phyloP scores from a whole-genome alignment of 1,139 yeast genomes.

The Zygoascus sp. region DNA sequence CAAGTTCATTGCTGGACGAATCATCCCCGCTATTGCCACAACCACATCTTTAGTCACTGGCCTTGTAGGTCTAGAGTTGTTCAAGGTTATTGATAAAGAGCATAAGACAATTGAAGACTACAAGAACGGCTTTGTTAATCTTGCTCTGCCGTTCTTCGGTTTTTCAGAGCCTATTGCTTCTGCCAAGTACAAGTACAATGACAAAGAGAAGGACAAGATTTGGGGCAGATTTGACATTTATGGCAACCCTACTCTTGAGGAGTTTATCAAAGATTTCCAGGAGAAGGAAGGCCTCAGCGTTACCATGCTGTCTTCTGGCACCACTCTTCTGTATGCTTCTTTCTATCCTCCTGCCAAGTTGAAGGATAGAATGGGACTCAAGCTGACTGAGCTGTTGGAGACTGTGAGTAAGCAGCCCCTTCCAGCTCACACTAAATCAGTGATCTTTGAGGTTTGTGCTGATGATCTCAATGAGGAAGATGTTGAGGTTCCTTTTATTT shows the following conservation, averaged over 20 bases:
- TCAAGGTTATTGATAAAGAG: constrained; percentile 74
- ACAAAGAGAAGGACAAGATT: constrained; percentile 71
- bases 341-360: constrained; percentile 90
- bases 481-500: constrained; percentile 87
- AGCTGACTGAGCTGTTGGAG: constrained; percentile 71
- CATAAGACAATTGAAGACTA: constrained; percentile 74
- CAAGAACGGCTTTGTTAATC: constrained; percentile 89
- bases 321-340: constrained; percentile 82
- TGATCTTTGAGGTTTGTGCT: constrained; percentile 85
- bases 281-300: constrained; percentile 79
- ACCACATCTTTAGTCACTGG: constrained; percentile 97
- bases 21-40: constrained; percentile 98
- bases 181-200: constrained; percentile 75
- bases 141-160: constrained; percentile 95
- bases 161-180: constrained; percentile 94
- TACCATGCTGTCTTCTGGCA: constrained; percentile 89
- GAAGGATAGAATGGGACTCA: constrained; percentile 66
- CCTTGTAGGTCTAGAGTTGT: constrained; percentile 82
- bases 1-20: constrained; percentile 79
- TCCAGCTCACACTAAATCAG: constrained; percentile 65
- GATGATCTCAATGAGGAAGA: constrained; percentile 93
- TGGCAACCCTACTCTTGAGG: constrained; percentile 74
- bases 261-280: constrained; percentile 70
- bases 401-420: constrained; percentile 79
- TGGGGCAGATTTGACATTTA: constrained; percentile 91